Evolutionary conservation across 768 basidiomycete genomes (phyloP).

Genomic region (Russula sp.): DNA sequence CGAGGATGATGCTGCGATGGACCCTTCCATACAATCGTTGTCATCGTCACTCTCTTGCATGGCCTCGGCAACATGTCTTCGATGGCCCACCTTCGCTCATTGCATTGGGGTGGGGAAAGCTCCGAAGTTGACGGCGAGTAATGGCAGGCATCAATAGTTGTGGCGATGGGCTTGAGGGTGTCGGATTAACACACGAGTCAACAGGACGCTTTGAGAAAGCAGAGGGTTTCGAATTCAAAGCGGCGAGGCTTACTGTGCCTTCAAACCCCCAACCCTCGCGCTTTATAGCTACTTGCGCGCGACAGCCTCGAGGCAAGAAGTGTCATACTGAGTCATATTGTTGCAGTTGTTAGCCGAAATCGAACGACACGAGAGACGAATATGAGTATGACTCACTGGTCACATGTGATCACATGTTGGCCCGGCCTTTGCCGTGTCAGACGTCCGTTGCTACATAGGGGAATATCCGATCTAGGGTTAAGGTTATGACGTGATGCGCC

Average conservation of each 20-base stretch:
- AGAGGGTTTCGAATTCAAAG: background rate
- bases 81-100: background rate
- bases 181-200: background rate
- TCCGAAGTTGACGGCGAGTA: conserved; percentile 18
- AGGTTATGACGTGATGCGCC: conserved; percentile 17
- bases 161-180: background rate
- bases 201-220: background rate
- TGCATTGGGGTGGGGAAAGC: background rate
- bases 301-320: conserved; percentile 2
- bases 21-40: no score
- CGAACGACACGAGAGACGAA: background rate
- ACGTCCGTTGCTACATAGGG: no score
- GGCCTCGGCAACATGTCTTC: background rate
- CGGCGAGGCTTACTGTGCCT: background rate
- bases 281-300: conserved; percentile 12
- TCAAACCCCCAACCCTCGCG: background rate
- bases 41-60: conserved; percentile 6
- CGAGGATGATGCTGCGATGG: conserved; percentile 3
- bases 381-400: background rate
- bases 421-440: conserved; percentile 1
- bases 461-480: conserved; percentile 5
- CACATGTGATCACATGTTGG: no score
- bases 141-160: conserved; percentile 14
- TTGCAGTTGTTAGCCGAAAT: no score
- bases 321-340: conserved; percentile 19